phyloP scores from a whole-genome alignment of 2,329 filamentous ascomycete species.

The Chaetomium sp. region DNA sequence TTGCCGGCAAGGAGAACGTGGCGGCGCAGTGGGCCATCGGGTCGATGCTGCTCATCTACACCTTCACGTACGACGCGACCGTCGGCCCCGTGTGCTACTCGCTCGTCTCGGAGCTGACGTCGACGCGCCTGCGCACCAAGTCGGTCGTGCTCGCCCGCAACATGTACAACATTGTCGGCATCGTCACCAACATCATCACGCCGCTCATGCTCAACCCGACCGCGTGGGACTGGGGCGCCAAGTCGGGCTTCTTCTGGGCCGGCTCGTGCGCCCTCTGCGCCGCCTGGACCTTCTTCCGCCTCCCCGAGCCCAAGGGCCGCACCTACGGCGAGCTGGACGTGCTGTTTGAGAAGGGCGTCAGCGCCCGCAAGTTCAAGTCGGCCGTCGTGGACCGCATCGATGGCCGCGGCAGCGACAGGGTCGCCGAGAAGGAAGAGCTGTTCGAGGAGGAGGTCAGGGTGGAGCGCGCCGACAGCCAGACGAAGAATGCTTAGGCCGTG shows the following conservation, averaged over 20 bases:
- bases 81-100: conserved; percentile 36
- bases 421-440: too few relatives aligned
- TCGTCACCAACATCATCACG: conserved; percentile 33
- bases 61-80: conserved; percentile 35
- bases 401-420: too few relatives aligned
- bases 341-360: conserved; percentile 32
- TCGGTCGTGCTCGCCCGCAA: conserved; percentile 34
- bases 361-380: conserved; percentile 28
- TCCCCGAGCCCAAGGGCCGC: conserved; percentile 34
- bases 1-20: conserved; percentile 15
- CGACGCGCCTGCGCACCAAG: conserved; percentile 32
- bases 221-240: conserved; percentile 31
- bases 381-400: conserved; percentile 14
- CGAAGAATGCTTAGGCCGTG: too few relatives aligned
- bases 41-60: conserved; percentile 33
- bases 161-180: conserved; percentile 29
- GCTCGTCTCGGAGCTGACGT: conserved; percentile 35
- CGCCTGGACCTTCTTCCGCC: conserved; percentile 33
- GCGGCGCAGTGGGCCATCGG: conserved; percentile 28
- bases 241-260: conserved; percentile 34
- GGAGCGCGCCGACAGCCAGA: too few relatives aligned
- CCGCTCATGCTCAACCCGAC: conserved; percentile 33
- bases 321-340: conserved; percentile 34
- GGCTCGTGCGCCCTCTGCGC: conserved; percentile 48
- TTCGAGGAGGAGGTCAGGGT: too few relatives aligned